phyloP scores from a whole-genome alignment of 192 early-diverging fungal species.

The Dispira parvispora region DNA sequence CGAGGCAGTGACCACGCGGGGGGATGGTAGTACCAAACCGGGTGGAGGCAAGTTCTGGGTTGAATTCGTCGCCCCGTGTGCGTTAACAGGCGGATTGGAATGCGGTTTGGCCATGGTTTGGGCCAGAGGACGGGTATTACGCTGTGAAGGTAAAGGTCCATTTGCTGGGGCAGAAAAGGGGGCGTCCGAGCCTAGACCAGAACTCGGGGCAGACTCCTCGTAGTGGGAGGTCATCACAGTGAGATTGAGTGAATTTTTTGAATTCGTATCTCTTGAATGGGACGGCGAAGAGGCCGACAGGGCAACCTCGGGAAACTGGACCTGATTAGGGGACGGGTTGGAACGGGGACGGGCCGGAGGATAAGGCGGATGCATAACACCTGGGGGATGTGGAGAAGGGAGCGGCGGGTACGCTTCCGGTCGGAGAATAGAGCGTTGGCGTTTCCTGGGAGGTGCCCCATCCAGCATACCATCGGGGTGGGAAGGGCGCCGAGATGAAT shows the following conservation, averaged over 20 bases:
- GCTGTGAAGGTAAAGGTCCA: background rate
- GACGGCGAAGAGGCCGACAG: background rate
- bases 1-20: background rate
- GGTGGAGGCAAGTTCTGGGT: background rate
- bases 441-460: background rate
- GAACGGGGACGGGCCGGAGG: background rate
- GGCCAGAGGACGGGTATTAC: background rate
- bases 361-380: too few relatives aligned
- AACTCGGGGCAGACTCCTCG: background rate
- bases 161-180: background rate
- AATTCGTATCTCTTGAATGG: background rate
- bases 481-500: background rate
- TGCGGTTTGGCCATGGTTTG: background rate
- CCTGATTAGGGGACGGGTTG: background rate
- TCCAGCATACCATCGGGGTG: background rate
- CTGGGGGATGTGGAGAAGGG: background rate
- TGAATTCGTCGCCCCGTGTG: background rate
- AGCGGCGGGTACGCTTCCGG: constrained; percentile 2
- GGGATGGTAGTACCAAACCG: background rate
- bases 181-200: background rate
- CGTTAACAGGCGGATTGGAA: background rate
- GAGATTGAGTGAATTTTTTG: background rate
- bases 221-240: constrained; percentile 7
- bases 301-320: background rate
- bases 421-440: background rate